Percentiles rank a stretch among this genome's conserved stretches.
phyloP scores from a whole-genome alignment of 2,329 filamentous ascomycete genomes.

The Colletotrichum sp. region DNA sequence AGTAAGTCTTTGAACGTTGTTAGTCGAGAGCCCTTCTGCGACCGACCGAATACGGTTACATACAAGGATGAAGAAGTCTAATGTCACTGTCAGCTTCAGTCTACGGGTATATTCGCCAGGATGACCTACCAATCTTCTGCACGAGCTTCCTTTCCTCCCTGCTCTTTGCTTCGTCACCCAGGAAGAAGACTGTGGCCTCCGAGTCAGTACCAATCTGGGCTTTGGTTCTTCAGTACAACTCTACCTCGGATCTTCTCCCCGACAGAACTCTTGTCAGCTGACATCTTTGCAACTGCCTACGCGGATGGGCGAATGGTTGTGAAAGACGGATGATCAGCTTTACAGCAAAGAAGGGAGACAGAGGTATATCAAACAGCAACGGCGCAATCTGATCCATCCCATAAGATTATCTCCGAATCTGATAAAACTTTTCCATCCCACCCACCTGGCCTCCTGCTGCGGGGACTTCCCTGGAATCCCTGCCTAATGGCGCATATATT shows the following conservation, averaged over 20 bases:
- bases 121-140: slow-evolving; percentile 29
- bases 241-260: slow-evolving; percentile 4
- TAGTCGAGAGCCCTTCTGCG: neutral
- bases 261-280: neutral
- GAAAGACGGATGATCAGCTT: neutral
- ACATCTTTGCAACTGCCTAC: neutral
- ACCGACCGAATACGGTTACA: slow-evolving; percentile 2
- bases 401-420: slow-evolving; percentile 7
- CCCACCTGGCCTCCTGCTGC: neutral
- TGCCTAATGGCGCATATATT: neutral
- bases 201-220: neutral
- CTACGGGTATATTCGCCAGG: fast-evolving
- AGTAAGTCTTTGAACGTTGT: slow-evolving; percentile 30
- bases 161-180: slow-evolving; percentile 9
- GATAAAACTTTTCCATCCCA: neutral
- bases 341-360: neutral
- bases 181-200: slow-evolving; percentile 14
- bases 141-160: slow-evolving; percentile 33
- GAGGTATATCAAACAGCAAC: neutral
- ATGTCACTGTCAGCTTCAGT: neutral
- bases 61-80: slow-evolving; percentile 38
- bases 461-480: neutral
- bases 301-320: neutral
- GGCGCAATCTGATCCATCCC: neutral
- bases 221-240: neutral